Conservation (phyloP, 148 eudicot species). For the Cornus florida region DNA sequence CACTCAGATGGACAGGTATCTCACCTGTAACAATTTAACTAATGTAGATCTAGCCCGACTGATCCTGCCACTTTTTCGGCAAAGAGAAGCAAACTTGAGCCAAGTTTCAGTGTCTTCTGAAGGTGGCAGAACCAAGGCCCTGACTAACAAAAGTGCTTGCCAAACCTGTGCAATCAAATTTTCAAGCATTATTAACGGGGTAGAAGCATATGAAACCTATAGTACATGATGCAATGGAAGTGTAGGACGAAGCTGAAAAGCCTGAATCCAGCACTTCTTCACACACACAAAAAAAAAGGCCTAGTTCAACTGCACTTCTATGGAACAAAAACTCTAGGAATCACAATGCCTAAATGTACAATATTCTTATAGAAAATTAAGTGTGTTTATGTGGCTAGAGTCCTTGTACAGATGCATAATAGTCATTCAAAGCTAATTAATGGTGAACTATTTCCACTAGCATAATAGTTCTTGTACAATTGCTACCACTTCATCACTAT, state of each 20-base stretch:
- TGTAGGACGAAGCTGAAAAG: neutral
- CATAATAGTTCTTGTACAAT: neutral
- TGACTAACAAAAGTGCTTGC: conserved; percentile 89
- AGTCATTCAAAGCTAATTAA: no score
- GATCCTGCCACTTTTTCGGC: conserved; percentile 87
- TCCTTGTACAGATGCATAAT: neutral
- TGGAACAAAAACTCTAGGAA: neutral
- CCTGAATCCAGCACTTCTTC: neutral
- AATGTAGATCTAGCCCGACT: conserved; percentile 94
- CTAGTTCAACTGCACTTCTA: neutral
- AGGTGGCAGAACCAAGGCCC: conserved; percentile 94
- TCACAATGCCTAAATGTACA: neutral
- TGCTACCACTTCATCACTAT: no score
- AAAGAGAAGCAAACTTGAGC: conserved; percentile 92
- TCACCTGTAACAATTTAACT: conserved; percentile 84
- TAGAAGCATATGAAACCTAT: neutral
- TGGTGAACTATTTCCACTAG: neutral
- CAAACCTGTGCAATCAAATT: conserved; percentile 61
- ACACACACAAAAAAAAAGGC: neutral
- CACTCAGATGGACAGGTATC: neutral
- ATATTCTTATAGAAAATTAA: neutral
- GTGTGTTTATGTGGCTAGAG: neutral
- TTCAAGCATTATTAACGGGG: neutral
- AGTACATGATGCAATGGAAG: neutral
- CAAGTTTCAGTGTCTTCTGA: conserved; percentile 89